phyloP scores from a whole-genome alignment of 148 eudicot genomes.

The Nepenthes gracilis region DNA sequence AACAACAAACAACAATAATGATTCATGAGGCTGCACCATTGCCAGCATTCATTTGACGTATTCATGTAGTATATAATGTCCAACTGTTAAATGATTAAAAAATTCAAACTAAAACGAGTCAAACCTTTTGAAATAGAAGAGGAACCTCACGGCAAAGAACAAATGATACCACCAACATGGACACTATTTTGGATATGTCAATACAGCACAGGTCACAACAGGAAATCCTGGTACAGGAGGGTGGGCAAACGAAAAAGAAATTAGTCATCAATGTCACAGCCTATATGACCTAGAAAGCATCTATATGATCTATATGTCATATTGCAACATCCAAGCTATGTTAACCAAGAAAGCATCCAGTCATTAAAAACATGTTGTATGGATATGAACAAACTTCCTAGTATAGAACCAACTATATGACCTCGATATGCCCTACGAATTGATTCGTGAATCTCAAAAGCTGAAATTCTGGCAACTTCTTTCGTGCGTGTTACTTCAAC shows the following conservation, averaged over 20 bases:
- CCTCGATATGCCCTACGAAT: too few species aligned
- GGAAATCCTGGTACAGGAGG: conserved; percentile 20
- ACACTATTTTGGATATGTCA: conserved; percentile 27
- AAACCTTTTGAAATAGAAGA: conserved; percentile 61
- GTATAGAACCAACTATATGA: too few species aligned
- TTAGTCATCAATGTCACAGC: background rate
- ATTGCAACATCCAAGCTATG: too few species aligned
- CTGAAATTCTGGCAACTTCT: too few species aligned
- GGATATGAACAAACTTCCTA: background rate
- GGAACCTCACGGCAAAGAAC: conserved; percentile 77
- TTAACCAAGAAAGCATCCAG: background rate
- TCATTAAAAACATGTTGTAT: background rate
- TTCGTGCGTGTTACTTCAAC: too few species aligned
- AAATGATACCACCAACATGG: conserved; percentile 53
- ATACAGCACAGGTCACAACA: conserved; percentile 31
- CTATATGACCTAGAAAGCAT: background rate
- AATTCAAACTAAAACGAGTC: background rate
- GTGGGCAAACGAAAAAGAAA: background rate
- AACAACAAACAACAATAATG: background rate
- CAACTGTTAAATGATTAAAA: too few species aligned
- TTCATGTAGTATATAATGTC: too few species aligned
- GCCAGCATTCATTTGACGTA: too few species aligned
- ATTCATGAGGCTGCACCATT: background rate
- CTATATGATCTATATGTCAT: too few species aligned
- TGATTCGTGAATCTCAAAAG: too few species aligned